Evolutionary conservation across 1,284 basidiomycete genomes (phyloP).

Genomic region (Trichosporon sp.): DNA sequence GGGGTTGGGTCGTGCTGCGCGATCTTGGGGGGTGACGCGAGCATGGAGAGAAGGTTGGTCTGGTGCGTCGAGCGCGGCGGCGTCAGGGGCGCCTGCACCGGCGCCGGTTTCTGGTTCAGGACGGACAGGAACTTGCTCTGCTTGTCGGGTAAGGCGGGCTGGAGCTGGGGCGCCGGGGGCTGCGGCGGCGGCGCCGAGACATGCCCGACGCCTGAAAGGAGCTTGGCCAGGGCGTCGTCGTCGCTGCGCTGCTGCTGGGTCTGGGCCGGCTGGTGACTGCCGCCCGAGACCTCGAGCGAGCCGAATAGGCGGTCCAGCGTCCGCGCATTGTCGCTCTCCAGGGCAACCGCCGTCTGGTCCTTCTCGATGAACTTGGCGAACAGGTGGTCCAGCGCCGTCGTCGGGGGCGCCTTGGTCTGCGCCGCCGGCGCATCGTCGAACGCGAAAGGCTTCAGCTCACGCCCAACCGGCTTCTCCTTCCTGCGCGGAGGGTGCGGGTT

Average conservation of each 20-base stretch:
- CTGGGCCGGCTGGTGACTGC: slow-evolving; percentile 1
- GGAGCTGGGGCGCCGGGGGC: slow-evolving; percentile 3
- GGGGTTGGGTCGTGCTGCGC: slow-evolving; percentile 6
- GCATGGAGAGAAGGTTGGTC: slow-evolving; percentile 16
- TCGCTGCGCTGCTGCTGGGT: slow-evolving; percentile 24
- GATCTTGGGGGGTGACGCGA: slow-evolving; percentile 5
- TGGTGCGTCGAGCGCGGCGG: slow-evolving; percentile 14
- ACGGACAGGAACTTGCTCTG: slow-evolving; percentile 16
- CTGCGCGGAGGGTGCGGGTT: slow-evolving; percentile 23
- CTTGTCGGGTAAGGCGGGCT: slow-evolving; percentile 9
- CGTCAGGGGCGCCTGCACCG: neutral
- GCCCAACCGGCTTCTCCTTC: slow-evolving; percentile 9
- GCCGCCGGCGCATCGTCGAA: slow-evolving; percentile 26
- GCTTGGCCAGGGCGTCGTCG: slow-evolving; percentile 35
- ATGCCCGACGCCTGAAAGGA: slow-evolving; percentile 30
- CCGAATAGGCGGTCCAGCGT: slow-evolving; percentile 36
- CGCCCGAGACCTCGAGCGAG: slow-evolving; percentile 20
- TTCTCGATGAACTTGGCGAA: slow-evolving; percentile 41
- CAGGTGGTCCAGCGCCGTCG: slow-evolving; percentile 36
- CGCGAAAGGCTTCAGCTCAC: slow-evolving; percentile 37
- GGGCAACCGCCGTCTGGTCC: slow-evolving; percentile 29
- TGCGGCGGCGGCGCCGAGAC: neutral
- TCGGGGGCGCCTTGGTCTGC: slow-evolving; percentile 3
- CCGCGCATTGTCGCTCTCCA: slow-evolving; percentile 28
- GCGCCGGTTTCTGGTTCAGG: slow-evolving; percentile 4